Evolutionary conservation across 805 yeast species (phyloP), one percentile per base, ranked within the genome.

Genomic region (Pichia phayaonensis): DNA sequence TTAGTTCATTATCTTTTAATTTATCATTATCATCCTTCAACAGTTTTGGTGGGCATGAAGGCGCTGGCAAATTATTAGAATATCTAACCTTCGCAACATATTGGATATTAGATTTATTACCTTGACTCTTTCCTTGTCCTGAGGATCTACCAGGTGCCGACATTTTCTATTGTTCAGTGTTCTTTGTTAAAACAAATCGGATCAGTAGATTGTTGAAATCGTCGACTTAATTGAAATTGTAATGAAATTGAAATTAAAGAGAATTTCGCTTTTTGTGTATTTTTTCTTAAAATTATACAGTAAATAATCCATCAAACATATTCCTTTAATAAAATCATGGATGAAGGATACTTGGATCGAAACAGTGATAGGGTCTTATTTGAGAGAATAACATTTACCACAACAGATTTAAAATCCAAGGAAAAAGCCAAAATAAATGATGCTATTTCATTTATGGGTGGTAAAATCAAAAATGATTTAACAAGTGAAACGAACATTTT

Each of bases 41-140:
- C 50, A 90, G 75, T 64, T 86, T 88, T 29, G 99, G 97, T 44
- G 96, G 89, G 54, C 94, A 75, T 23, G 92, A 85, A 11, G 98
- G 98, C 2, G 97, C 90, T 7, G 99, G 99, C 23, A 94, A 73
- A 60, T 81, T 86, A 65, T 94, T 94, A 52, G 80, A 80, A 66
- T 90, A 92, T 61, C 95, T 78, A 48, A 86, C 79, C 58, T 85
- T 84, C 44, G 95, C 95, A 50, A 86, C 81, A 61, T 83, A 86
- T 31, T 55, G 57, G 5, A 54, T 50, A 11, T 48, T 42, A 11
- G 54, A 47, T 48, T 52, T 54, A 22, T 49, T 43, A 11, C n/a
- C 16, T 16, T 38, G 42, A 13, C 18, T 41, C 12, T 48, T 36
- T 15, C 36, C 23, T 20, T 38, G 45, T 11, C 41, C 24, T 20